Evolutionary conservation across 345 rosid genomes (phyloP).

Genomic region (Syzygium jambos): DNA sequence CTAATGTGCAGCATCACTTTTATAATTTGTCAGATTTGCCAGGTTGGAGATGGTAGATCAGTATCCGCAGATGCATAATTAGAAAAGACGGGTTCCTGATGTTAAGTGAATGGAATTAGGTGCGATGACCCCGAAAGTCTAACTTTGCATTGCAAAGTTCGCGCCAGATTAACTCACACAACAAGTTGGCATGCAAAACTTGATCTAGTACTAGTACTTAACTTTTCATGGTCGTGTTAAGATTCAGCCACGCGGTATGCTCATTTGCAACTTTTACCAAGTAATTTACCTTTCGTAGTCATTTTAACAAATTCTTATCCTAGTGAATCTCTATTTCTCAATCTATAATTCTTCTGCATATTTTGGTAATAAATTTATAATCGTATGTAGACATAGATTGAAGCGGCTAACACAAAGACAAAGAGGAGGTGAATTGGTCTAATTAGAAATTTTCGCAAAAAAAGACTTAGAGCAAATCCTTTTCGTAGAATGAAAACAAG

Average conservation of each 20-base stretch:
- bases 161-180: background rate
- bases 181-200: background rate
- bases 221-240: background rate
- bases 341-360: background rate
- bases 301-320: background rate
- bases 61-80: background rate
- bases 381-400: background rate
- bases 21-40: background rate
- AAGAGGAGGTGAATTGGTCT: too few species aligned
- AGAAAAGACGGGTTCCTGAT: background rate
- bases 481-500: background rate
- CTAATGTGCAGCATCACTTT: background rate
- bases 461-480: background rate
- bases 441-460: too few species aligned
- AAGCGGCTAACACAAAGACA: background rate
- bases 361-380: background rate
- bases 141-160: background rate
- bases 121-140: background rate
- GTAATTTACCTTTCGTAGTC: background rate
- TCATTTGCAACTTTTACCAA: background rate
- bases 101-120: background rate
- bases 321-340: background rate
- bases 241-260: background rate
- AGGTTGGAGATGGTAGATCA: background rate
- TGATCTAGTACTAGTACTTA: background rate